Conservation (phyloP, 495 filamentous ascomycete species). For the Penicillium simplicissimum region DNA sequence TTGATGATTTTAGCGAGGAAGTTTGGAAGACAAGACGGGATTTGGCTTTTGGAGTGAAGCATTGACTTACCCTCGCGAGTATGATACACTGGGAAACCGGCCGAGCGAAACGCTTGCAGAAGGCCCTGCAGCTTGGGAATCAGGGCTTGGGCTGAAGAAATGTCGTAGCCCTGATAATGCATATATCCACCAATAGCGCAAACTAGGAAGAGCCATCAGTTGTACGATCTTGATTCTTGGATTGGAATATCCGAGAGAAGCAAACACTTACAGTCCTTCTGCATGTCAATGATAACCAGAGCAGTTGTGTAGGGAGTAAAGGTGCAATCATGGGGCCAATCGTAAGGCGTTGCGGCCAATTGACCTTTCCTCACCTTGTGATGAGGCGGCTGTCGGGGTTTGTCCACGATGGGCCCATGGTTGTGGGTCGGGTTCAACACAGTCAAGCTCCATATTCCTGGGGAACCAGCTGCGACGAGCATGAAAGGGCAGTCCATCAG, state of each 20-base stretch:
- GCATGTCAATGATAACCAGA: slow-evolving; percentile 72
- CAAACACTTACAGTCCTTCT: slow-evolving; percentile 60
- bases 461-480: slow-evolving; percentile 47
- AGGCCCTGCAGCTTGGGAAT: slow-evolving; percentile 57
- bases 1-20: slow-evolving; percentile 19
- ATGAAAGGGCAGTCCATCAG: slow-evolving; percentile 53
- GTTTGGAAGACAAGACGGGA: not conserved
- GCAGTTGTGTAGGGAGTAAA: slow-evolving; percentile 61
- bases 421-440: slow-evolving; percentile 49
- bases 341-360: slow-evolving; percentile 54
- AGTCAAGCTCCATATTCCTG: slow-evolving; percentile 48
- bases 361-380: slow-evolving; percentile 50
- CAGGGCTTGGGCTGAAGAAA: slow-evolving; percentile 50
- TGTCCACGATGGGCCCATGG: slow-evolving; percentile 46
- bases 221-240: not conserved
- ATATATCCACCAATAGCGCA: slow-evolving; percentile 61
- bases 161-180: slow-evolving; percentile 59
- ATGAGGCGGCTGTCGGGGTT: slow-evolving; percentile 42
- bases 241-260: not conserved
- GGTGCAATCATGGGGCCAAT: slow-evolving; percentile 62
- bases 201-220: slow-evolving; percentile 41
- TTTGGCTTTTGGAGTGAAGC: too few relatives aligned
- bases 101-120: slow-evolving; percentile 57
- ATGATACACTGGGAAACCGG: slow-evolving; percentile 63
- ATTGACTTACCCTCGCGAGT: slow-evolving; percentile 56